Conservation (phyloP, 495 filamentous ascomycete genomes). For the Letharia columbiana region DNA sequence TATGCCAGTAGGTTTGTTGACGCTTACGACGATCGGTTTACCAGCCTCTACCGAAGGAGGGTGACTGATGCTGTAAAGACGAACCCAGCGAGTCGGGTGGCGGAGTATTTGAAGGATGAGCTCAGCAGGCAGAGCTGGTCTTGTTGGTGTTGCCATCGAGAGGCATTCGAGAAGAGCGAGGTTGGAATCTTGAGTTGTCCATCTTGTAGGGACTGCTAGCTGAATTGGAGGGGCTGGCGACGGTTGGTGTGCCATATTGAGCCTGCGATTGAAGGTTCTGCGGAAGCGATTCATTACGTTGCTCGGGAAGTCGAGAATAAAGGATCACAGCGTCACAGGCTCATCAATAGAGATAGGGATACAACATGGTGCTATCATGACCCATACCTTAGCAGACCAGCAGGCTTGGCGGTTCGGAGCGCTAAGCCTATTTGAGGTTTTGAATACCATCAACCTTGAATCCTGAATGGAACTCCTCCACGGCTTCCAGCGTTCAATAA, state of each 20-base stretch:
- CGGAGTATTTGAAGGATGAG: slow-evolving; percentile 29
- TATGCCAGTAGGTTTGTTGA: background rate
- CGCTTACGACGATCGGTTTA: background rate
- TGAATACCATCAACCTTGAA: no score
- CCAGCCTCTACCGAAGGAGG: background rate
- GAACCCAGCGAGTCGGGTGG: slow-evolving; percentile 27
- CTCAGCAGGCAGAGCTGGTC: slow-evolving; percentile 22
- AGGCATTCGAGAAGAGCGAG: slow-evolving; percentile 19
- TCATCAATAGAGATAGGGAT: background rate
- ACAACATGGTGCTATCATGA: background rate
- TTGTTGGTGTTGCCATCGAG: slow-evolving; percentile 16
- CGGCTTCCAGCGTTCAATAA: no score
- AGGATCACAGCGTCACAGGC: background rate
- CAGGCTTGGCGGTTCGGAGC: no score
- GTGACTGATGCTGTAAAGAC: slow-evolving; percentile 22
- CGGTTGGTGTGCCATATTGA: background rate
- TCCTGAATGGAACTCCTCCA: no score
- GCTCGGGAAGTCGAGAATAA: background rate
- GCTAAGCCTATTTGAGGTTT: no score
- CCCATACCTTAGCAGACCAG: no score
- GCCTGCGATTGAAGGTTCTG: background rate
- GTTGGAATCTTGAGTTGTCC: slow-evolving; percentile 29
- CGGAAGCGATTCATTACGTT: slow-evolving; percentile 20
- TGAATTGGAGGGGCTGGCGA: background rate
- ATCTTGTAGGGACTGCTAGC: slow-evolving; percentile 7